These are phyloP conservation scores for Termitomyces sp. DNA, from an alignment of 768 basidiomycete genomes.

Conservation along the genomic window DNA sequence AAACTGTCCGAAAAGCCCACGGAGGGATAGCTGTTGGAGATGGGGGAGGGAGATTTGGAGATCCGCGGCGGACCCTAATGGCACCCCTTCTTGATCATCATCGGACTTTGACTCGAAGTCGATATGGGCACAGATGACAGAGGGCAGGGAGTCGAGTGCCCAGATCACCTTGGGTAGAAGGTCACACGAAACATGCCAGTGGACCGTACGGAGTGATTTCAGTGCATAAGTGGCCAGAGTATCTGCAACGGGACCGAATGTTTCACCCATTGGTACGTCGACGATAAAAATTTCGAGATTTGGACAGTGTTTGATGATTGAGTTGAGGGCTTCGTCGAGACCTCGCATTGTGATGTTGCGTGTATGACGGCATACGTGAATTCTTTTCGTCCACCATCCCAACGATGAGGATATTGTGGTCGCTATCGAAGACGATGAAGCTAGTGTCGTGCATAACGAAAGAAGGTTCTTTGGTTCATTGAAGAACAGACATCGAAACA, in stretches of 20 bases:
- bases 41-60: constrained; percentile 46
- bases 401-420: constrained; percentile 38
- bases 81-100: constrained; percentile 33
- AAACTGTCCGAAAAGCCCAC: constrained; percentile 57
- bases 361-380: constrained; percentile 58
- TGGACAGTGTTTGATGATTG: constrained; percentile 58
- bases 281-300: constrained; percentile 71
- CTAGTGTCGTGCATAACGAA: constrained; percentile 44
- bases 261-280: constrained; percentile 54
- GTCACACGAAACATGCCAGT: constrained; percentile 4
- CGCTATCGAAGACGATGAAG: constrained; percentile 31
- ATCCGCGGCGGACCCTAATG: constrained; percentile 56
- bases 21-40: constrained; percentile 59
- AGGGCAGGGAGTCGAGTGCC: constrained; percentile 59
- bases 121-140: constrained; percentile 51
- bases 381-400: constrained; percentile 68
- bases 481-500: constrained; percentile 68
- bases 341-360: constrained; percentile 38
- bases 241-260: constrained; percentile 62
- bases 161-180: constrained; percentile 42
- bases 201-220: constrained; percentile 49
- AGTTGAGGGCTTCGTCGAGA: constrained; percentile 47
- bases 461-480: constrained; percentile 51
- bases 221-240: constrained; percentile 47
- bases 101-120: constrained; percentile 33